phyloP scores from a whole-genome alignment of 305 asterid species.

The Fraxinus platypoda region DNA sequence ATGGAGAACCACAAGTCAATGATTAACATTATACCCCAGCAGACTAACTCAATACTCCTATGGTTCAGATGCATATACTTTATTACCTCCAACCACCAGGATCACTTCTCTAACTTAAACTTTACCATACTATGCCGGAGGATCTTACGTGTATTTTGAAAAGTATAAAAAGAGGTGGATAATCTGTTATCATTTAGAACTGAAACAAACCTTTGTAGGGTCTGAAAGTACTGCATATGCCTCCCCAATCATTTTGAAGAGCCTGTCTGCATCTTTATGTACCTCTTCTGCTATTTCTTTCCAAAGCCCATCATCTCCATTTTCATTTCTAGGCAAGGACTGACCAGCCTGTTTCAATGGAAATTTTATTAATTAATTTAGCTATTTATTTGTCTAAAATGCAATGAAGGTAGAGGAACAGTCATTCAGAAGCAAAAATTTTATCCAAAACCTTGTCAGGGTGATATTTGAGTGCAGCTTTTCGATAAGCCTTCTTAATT shows the following conservation, averaged over 20 bases:
- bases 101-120: background rate
- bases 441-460: conserved; percentile 82
- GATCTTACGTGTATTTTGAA: background rate
- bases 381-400: conserved; percentile 11
- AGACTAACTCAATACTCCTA: background rate
- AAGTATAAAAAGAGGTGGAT: conserved; percentile 14
- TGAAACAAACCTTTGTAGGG: conserved; percentile 62
- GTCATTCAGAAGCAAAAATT: conserved; percentile 22
- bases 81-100: conserved; percentile 13
- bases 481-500: conserved; percentile 86
- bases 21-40: background rate
- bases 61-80: background rate
- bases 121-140: background rate
- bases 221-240: conserved; percentile 97
- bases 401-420: conserved; percentile 8
- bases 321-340: conserved; percentile 70
- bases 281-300: conserved; percentile 81
- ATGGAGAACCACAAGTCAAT: background rate
- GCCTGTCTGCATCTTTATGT: conserved; percentile 83
- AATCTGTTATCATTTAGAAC: conserved; percentile 3
- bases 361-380: conserved; percentile 11
- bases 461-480: conserved; percentile 92
- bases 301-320: conserved; percentile 77
- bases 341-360: conserved; percentile 72
- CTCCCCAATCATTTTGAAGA: conserved; percentile 95